Evolutionary conservation across 2,329 filamentous ascomycete species (phyloP), one percentile per base, ranked within the genome.

Genomic region (Pseudogymnoascus sp.): DNA sequence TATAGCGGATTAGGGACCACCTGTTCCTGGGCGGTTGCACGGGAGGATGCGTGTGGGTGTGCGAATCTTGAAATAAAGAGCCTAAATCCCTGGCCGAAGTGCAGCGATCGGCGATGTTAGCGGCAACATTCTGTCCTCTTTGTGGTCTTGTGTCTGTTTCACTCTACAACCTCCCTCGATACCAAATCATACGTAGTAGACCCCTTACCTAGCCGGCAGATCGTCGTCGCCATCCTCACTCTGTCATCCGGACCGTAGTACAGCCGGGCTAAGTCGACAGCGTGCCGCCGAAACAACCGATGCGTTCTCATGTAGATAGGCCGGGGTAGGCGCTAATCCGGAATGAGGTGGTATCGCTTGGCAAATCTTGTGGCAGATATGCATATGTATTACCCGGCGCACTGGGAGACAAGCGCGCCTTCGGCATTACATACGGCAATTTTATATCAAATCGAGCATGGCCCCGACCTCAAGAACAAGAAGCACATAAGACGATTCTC

Each of bases 351-450:
- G 3, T 15, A 30, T 50, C 43, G 43, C 43, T 50, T 50, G 43
- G 43, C 43, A 50, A 25, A 50, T 50, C 43, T 30, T 14, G 43
- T 30, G 43, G 43, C 25, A 50, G 43, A 50, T 50, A 50, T 50
- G 43, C 43, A 30, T 50, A 50, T 30, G 12, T 50, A 25, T 50
- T 50, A 50, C 25, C 43, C 43, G 25, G n/a, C 38, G 38, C 43
- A 30, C 6, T 9, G 20, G 12, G 14, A 30, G 22, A 50, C 43
- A 50, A 50, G 22, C 41, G 14, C 14, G 22, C n/a, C 8, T 5
- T 50, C 22, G 43, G 43, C 22, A 30, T 30, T 30, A 6, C 6
- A 6, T 30, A 18, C 43, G 43, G 25, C 22, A 50, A 50, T 50
- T 50, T 11, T 8, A 15, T 28, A 30, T n/a, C 6, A 14, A 47